A percentile compares a stretch with the other conserved stretches of the same genome.
phyloP scores from a whole-genome alignment of 176 grass and related monocot genomes.

The Leersia perrieri region DNA sequence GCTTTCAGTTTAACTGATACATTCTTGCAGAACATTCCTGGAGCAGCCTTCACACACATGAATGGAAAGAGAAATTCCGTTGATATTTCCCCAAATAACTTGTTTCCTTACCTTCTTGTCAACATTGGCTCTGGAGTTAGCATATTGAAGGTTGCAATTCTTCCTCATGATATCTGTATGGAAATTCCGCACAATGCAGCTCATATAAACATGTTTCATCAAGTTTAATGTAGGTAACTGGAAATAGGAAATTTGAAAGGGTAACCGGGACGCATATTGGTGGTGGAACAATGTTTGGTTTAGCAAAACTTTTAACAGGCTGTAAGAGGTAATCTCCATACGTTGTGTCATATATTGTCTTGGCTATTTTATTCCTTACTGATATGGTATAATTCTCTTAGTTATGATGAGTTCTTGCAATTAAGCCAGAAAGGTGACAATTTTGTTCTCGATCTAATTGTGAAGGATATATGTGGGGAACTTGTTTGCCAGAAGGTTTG shows the following conservation, averaged over 20 bases:
- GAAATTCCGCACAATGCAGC: constrained; percentile 20
- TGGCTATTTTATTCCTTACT: constrained; percentile 39
- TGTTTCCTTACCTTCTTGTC: constrained; percentile 96
- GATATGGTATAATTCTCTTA: constrained; percentile 49
- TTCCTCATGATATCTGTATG: constrained; percentile 9
- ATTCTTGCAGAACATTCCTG: constrained; percentile 71
- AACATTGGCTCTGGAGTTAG: constrained; percentile 94
- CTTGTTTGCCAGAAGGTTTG: constrained; percentile 88
- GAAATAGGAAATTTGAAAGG: constrained; percentile 84
- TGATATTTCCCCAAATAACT: constrained; percentile 64
- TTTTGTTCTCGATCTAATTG: constrained; percentile 93
- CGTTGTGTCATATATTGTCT: not conserved
- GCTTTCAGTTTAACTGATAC: constrained; percentile 23
- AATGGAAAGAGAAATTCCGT: constrained; percentile 65
- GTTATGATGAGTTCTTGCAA: constrained; percentile 98
- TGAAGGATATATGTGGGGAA: constrained; percentile 97
- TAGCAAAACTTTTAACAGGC: constrained; percentile 97
- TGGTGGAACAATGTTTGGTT: constrained; percentile 91
- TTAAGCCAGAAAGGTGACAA: constrained; percentile 97
- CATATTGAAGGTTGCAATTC: constrained; percentile 84
- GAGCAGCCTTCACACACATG: constrained; percentile 83
- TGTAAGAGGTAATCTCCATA: constrained; percentile 62
- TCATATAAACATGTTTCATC: constrained; percentile 39
- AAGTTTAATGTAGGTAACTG: constrained; percentile 74
- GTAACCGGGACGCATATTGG: constrained; percentile 96